Evolutionary conservation across 2,329 filamentous ascomycete genomes (phyloP), one percentile per base, ranked within the genome.

Genomic region (Talaromyces sp.): DNA sequence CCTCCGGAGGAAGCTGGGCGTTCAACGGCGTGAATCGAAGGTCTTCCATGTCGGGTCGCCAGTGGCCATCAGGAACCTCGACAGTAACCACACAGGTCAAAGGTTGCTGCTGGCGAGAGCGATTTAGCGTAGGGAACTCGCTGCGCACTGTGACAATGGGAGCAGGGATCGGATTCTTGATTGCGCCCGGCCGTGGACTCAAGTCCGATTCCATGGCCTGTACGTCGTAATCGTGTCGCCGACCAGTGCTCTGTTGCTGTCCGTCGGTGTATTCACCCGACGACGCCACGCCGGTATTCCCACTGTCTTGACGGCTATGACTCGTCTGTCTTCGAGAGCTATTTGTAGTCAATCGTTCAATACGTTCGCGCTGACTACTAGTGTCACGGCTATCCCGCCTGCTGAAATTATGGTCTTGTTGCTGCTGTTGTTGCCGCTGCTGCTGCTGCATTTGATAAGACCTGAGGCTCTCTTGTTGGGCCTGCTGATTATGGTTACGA

Each of bases 131-230:
- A 0, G 95, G 95, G 74, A 97, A 99, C 78, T 99, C 95, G 74
- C 94, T 98, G 66, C 94, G 91, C 57, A 99, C 90, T 0, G 92
- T 96, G n/a, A 99, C 93, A 0, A 87, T 90, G 0, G 95, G 95
- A 6, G 93, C 83, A 0, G 95, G 93, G 66, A 98, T 97, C 0
- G 93, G 92, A 70, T 96, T 97, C 71, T 90, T 91, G 10, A 88
- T 85, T 22, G 90, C 75, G 60, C 81, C 85, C 6, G 84, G 80
- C 43, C 90, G 88, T 6, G 92, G 90, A 68, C 87, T 86, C 19
- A 96, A 84, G 39, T 89, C 90, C 0, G 91, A 92, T 77, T 97
- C 94, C 92, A 97, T 97, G 3, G 93, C 93, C 76, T 98, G 94
- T 16, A 97, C 87, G 74, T 98, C 95, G 73, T 97, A 98, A 75